A percentile compares a stretch with the other conserved stretches of the same genome.
Conservation (phyloP, 2,329 filamentous ascomycete genomes). For the Cadophora gregata region DNA sequence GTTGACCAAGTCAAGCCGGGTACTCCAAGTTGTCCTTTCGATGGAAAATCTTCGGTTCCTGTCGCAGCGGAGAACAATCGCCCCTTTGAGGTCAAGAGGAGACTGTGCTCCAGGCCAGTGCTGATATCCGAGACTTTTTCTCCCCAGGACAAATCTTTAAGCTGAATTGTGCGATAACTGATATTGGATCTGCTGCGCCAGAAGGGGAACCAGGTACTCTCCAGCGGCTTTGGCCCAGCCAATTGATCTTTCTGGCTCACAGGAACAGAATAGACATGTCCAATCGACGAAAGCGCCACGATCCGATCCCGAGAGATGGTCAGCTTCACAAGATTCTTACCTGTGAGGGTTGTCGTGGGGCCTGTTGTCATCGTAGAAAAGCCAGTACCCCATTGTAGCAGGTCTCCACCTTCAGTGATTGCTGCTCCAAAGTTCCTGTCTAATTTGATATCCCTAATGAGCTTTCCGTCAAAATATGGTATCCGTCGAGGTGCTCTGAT, state of each 20-base stretch:
- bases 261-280: slow-evolving; percentile 84
- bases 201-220: slow-evolving; percentile 74
- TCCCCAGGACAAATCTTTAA: slow-evolving; percentile 65
- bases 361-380: slow-evolving; percentile 69
- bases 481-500: slow-evolving; percentile 84
- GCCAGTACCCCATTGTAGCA: slow-evolving; percentile 88
- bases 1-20: slow-evolving; percentile 82
- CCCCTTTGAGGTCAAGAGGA: slow-evolving; percentile 83
- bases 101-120: slow-evolving; percentile 82
- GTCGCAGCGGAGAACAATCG: slow-evolving; percentile 90
- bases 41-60: slow-evolving; percentile 78
- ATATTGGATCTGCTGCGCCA: slow-evolving; percentile 65
- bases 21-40: slow-evolving; percentile 85
- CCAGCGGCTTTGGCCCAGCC: slow-evolving; percentile 65
- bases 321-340: slow-evolving; percentile 80
- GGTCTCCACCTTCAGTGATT: slow-evolving; percentile 83
- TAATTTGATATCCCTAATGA: slow-evolving; percentile 87
- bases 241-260: slow-evolving; percentile 75
- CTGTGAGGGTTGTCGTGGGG: slow-evolving; percentile 75
- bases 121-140: slow-evolving; percentile 78
- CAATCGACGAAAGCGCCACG: slow-evolving; percentile 75
- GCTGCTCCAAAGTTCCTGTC: slow-evolving; percentile 84
- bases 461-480: slow-evolving; percentile 79
- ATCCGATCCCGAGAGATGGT: slow-evolving; percentile 83
- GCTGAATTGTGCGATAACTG: slow-evolving; percentile 76